Percentiles rank a stretch among this genome's conserved stretches.
phyloP scores from a whole-genome alignment of 1,139 yeast species.

The Pichia sp. region DNA sequence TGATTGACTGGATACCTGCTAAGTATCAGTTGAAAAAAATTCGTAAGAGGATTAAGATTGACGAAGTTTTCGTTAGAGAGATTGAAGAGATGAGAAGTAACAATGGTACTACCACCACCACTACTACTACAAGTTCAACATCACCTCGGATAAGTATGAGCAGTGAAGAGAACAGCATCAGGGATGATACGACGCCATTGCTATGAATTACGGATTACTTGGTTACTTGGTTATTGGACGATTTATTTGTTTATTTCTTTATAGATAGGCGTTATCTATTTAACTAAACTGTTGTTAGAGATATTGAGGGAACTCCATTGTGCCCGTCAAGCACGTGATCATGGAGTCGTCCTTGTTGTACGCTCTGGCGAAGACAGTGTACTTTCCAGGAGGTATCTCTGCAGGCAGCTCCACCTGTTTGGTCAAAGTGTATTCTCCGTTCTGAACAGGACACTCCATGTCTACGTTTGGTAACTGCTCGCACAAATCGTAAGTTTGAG shows the following conservation, averaged over 20 bases:
- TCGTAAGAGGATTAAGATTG: slow-evolving; percentile 35
- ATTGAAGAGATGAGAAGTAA: slow-evolving; percentile 5
- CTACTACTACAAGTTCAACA: no score
- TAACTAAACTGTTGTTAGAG: neutral
- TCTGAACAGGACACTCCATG: slow-evolving; percentile 66
- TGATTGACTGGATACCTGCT: slow-evolving; percentile 52
- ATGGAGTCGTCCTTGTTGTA: slow-evolving; percentile 73
- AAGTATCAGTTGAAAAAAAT: slow-evolving; percentile 53
- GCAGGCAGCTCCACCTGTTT: slow-evolving; percentile 77
- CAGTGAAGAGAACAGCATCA: neutral
- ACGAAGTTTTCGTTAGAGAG: slow-evolving; percentile 21
- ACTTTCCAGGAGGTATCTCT: slow-evolving; percentile 95
- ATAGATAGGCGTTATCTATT: neutral
- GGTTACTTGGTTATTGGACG: neutral
- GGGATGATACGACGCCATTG: slow-evolving; percentile 4
- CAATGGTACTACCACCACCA: neutral
- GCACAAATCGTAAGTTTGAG: slow-evolving; percentile 85
- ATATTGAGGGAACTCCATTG: slow-evolving; percentile 54
- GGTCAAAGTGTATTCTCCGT: slow-evolving; percentile 58
- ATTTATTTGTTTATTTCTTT: no score
- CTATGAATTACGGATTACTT: neutral
- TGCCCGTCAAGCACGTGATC: slow-evolving; percentile 80
- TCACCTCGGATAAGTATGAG: no score
- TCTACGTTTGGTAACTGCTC: slow-evolving; percentile 80
- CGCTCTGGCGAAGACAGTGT: slow-evolving; percentile 80